Base-by-base conservation (phyloP, 257 asterid species). In the Lycium ferocissimum region DNA sequence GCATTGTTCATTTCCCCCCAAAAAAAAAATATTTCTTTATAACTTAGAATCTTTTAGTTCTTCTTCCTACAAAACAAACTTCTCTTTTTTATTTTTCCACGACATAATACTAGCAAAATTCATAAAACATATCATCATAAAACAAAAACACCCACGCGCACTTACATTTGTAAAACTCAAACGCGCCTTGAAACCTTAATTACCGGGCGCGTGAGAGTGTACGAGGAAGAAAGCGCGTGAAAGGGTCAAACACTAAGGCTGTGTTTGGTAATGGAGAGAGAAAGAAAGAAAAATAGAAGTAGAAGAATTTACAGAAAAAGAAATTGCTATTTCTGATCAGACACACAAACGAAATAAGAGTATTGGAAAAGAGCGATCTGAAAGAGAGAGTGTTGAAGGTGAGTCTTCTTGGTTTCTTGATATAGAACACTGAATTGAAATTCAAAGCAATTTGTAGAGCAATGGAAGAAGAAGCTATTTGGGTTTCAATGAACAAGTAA, bases 311-410 rank as follows among this genome's bases (percentile, higher is more conserved):
- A 72, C 57, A 7, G 54, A 40, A 79, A 80, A 62, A 79, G 80
- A 82, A 33, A 9, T 81, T 82, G 73, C 83, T 63, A 79, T 51
- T 81, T 87, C 90, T 85, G 82, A 88, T 91, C 89, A 90, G 91
- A 89, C 90, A 83, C 90, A 89, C 89, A 90, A 90, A 87, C 89
- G 89, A 87, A 89, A 88, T 56, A 84, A 84, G 88, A 71, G 87
- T 83, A 83, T 83, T 88, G 91, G 45, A 37, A 51, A 57, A 79
- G 93, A 90, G 94, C 94, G 98, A 93, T 92, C 97, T 86, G 93
- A 91, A 89, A 86, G 90, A 90, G 76, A 85, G 82, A 57, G 59
- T 7, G 59, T 6, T 72, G 84, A 87, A 86, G 82, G 90, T 86
- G 93, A 93, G 95, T 88, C 90, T 89, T 92, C 92, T 7, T 54